Percentiles rank a stretch among this genome's conserved stretches.
Conservation (phyloP, 2,329 filamentous ascomycete genomes). For the Hypoxylon sp. region DNA sequence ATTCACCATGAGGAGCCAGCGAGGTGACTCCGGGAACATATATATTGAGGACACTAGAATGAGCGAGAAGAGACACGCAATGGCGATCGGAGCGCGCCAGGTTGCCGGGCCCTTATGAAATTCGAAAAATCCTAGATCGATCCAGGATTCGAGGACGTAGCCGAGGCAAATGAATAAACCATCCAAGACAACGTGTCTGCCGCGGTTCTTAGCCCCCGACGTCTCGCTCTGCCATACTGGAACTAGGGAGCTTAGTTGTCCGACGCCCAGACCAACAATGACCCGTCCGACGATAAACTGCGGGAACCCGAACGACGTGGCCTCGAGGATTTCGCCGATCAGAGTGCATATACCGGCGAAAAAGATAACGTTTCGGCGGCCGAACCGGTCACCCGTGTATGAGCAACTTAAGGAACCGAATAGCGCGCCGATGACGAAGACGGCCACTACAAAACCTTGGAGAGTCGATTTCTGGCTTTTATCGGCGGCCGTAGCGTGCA, state of each 20-base stretch:
- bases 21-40: slow-evolving; percentile 56
- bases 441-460: slow-evolving; percentile 57
- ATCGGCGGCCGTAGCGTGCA: slow-evolving; percentile 52
- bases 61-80: slow-evolving; percentile 52
- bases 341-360: slow-evolving; percentile 58
- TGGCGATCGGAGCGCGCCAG: slow-evolving; percentile 56
- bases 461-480: slow-evolving; percentile 56
- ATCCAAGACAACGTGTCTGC: slow-evolving; percentile 58
- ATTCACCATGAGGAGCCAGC: slow-evolving; percentile 56
- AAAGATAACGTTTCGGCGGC: slow-evolving; percentile 60
- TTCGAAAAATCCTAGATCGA: slow-evolving; percentile 62
- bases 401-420: slow-evolving; percentile 57
- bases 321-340: slow-evolving; percentile 60
- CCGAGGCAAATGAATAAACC: slow-evolving; percentile 57
- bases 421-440: slow-evolving; percentile 58
- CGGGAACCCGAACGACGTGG: slow-evolving; percentile 56
- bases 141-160: slow-evolving; percentile 61
- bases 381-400: slow-evolving; percentile 58
- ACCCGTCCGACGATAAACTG: slow-evolving; percentile 61
- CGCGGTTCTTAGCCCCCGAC: slow-evolving; percentile 59
- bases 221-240: slow-evolving; percentile 61
- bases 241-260: slow-evolving; percentile 59
- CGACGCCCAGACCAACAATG: slow-evolving; percentile 58
- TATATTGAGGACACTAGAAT: slow-evolving; percentile 53
- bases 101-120: slow-evolving; percentile 49